These are phyloP conservation scores for Ophiostoma perfectum DNA, from an alignment of 2,329 filamentous ascomycete species.

Conservation along the genomic window DNA sequence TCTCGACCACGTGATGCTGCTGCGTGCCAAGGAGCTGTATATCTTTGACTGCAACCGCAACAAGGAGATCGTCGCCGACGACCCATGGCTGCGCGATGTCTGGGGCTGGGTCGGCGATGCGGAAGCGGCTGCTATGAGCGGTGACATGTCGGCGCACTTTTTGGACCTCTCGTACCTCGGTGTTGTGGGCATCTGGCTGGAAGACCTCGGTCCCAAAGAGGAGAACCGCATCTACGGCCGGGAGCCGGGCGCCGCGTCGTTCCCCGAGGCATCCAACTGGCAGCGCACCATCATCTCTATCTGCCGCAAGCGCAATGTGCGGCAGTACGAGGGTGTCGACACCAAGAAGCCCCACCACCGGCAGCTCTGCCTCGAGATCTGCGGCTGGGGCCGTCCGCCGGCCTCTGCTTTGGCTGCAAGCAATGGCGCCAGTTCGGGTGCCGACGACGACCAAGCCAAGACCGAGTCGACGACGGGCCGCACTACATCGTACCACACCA, in stretches of 20 bases:
- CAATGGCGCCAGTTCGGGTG: not conserved
- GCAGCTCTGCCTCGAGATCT: conserved; percentile 69
- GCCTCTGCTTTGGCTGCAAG: not conserved
- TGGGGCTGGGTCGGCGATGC: conserved; percentile 70
- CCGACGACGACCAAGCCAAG: not conserved
- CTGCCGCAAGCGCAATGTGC: conserved; percentile 57
- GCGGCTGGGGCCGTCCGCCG: conserved; percentile 59
- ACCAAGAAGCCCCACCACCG: conserved; percentile 62
- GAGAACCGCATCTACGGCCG: conserved; percentile 25
- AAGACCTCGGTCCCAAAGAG: conserved; percentile 54
- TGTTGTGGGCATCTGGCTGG: conserved; percentile 65
- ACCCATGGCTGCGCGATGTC: conserved; percentile 69
- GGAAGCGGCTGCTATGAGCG: conserved; percentile 57
- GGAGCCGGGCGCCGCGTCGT: conserved; percentile 40
- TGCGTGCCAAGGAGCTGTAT: conserved; percentile 57
- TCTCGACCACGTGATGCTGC: conserved; percentile 53
- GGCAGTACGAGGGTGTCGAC: conserved; percentile 31
- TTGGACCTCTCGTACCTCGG: conserved; percentile 73
- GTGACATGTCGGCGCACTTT: conserved; percentile 63
- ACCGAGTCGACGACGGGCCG: conserved; percentile 32
- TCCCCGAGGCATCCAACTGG: conserved; percentile 51
- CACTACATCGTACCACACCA: conserved; percentile 57
- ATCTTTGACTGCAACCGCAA: conserved; percentile 62
- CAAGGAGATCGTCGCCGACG: conserved; percentile 60
- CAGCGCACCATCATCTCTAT: conserved; percentile 59